phyloP scores from a whole-genome alignment of 352 stramenopile species.

The Blastocystis sp. region DNA sequence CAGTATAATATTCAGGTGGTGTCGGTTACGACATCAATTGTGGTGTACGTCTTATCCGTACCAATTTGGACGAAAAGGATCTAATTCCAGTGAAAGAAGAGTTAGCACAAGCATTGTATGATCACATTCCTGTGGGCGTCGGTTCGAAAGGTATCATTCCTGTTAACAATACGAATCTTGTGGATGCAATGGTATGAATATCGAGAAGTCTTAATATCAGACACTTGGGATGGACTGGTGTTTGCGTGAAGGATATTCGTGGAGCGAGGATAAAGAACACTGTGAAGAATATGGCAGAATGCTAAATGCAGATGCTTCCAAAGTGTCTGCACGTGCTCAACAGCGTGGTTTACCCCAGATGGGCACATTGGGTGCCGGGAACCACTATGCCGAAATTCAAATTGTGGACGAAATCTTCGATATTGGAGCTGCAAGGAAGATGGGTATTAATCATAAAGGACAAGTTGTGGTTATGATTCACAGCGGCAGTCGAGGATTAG shows the following conservation, averaged over 20 bases:
- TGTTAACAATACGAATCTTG: slow-evolving; percentile 74
- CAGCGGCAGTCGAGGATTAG: slow-evolving; percentile 76
- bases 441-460: slow-evolving; percentile 77
- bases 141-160: slow-evolving; percentile 78
- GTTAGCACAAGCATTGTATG: slow-evolving; percentile 77
- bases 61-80: slow-evolving; percentile 78
- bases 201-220: slow-evolving; percentile 6
- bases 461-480: slow-evolving; percentile 79
- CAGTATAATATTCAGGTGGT: slow-evolving; percentile 66
- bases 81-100: slow-evolving; percentile 73
- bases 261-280: slow-evolving; percentile 80
- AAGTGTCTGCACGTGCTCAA: slow-evolving; percentile 75
- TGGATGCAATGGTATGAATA: slow-evolving; percentile 73
- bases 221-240: slow-evolving; percentile 81
- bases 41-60: slow-evolving; percentile 77
- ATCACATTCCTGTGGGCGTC: slow-evolving; percentile 81
- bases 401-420: slow-evolving; percentile 82
- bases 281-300: slow-evolving; percentile 82
- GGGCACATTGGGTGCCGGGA: slow-evolving; percentile 80
- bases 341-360: slow-evolving; percentile 79
- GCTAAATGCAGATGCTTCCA: slow-evolving; percentile 77
- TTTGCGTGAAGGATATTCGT: slow-evolving; percentile 79
- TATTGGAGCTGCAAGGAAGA: slow-evolving; percentile 73
- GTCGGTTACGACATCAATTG: slow-evolving; percentile 84
- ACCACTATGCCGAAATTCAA: slow-evolving; percentile 84